phyloP scores from a whole-genome alignment of 139 green algal genomes.

The Chlamydomonas incerta region DNA sequence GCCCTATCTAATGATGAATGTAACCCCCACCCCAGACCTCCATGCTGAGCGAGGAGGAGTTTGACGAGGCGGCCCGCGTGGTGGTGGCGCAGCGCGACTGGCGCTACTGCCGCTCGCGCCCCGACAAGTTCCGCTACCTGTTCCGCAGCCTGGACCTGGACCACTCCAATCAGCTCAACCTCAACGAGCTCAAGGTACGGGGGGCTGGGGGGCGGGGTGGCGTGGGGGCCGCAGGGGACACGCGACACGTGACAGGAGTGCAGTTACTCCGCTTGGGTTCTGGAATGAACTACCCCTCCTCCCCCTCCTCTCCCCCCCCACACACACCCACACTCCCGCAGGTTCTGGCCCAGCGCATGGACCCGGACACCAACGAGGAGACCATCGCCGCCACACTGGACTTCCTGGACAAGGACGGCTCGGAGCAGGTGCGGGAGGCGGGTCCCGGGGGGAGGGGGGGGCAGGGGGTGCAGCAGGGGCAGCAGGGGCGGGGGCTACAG shows the following conservation, averaged over 20 bases:
- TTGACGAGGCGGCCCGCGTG: slow-evolving; percentile 41
- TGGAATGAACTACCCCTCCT: too few relatives aligned
- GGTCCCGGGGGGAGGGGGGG: background rate
- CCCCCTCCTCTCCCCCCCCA: too few relatives aligned
- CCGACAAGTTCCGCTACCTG: slow-evolving; percentile 52
- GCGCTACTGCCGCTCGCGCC: slow-evolving; percentile 41
- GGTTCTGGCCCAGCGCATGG: slow-evolving; percentile 42
- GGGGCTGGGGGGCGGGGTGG: background rate
- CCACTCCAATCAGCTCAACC: slow-evolving; percentile 10
- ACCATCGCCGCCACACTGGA: slow-evolving; percentile 33
- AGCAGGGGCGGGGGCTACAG: too few relatives aligned
- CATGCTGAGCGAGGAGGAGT: slow-evolving; percentile 26
- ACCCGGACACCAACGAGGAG: slow-evolving; percentile 33
- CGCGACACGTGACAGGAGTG: too few relatives aligned
- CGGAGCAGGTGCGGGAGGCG: background rate
- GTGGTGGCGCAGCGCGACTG: slow-evolving; percentile 39
- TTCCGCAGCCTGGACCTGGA: slow-evolving; percentile 51
- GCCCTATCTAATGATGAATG: too few relatives aligned
- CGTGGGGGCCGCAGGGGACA: too few relatives aligned
- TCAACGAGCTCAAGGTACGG: slow-evolving; percentile 31
- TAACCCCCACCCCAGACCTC: background rate
- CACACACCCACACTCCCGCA: background rate
- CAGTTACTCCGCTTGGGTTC: too few relatives aligned
- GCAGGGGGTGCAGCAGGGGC: background rate
- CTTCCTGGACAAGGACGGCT: slow-evolving; percentile 35